Percentiles rank a stretch among this genome's conserved stretches.
Conservation (phyloP, 495 filamentous ascomycete species). For the Lentithecium fluviatile region DNA sequence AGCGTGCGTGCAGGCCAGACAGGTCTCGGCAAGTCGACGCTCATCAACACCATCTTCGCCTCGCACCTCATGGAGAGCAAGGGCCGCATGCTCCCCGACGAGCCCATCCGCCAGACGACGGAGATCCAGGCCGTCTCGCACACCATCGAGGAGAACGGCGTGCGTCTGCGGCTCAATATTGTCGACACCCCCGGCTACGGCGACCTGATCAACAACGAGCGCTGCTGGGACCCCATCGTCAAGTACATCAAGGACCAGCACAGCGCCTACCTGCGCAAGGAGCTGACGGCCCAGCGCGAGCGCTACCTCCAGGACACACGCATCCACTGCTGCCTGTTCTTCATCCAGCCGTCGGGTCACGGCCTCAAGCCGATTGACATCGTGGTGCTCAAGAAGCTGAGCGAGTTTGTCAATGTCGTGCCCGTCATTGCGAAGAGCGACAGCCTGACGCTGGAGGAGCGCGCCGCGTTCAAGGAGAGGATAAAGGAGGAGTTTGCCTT, state of each 20-base stretch:
- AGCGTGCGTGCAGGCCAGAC: slow-evolving; percentile 72
- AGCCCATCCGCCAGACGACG: slow-evolving; percentile 90
- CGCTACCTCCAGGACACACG: slow-evolving; percentile 98
- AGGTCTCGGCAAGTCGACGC: slow-evolving; percentile 94
- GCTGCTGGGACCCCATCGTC: slow-evolving; percentile 93
- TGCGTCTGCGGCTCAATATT: slow-evolving; percentile 75
- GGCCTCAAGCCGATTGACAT: slow-evolving; percentile 99
- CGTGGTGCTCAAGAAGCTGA: slow-evolving; percentile 97
- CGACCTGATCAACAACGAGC: slow-evolving; percentile 79
- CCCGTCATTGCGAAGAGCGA: slow-evolving; percentile 99
- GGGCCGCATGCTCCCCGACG: slow-evolving; percentile 85
- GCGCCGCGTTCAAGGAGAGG: slow-evolving; percentile 90
- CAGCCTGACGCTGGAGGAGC: slow-evolving; percentile 92
- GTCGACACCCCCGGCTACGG: slow-evolving; percentile 79
- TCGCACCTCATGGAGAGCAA: slow-evolving; percentile 99
- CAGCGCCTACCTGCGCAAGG: slow-evolving; percentile 98
- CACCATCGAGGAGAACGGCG: slow-evolving; percentile 96
- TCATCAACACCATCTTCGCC: slow-evolving; percentile 99
- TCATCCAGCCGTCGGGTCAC: slow-evolving; percentile 98
- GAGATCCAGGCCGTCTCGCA: slow-evolving; percentile 97
- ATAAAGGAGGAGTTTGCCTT: slow-evolving; percentile 99
- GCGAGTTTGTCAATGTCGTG: slow-evolving; percentile 98
- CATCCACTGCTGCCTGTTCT: slow-evolving; percentile 99
- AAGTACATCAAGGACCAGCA: slow-evolving; percentile 99
- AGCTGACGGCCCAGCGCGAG: slow-evolving; percentile 98